Evolutionary conservation across 257 asterid genomes (phyloP).

Genomic region (Echites panduratus): DNA sequence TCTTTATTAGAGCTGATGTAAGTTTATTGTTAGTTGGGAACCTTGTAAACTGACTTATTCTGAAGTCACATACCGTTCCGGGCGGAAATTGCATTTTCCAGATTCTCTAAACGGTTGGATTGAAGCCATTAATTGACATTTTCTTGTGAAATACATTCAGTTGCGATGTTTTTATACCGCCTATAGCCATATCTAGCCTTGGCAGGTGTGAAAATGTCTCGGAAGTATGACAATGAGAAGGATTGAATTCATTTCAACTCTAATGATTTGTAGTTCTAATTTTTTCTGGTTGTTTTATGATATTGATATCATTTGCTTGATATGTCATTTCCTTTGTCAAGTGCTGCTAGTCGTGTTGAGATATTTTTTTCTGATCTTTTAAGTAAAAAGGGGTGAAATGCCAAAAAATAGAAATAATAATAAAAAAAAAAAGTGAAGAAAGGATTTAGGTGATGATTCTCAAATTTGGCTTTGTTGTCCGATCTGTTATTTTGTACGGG

Average conservation of each 20-base stretch:
- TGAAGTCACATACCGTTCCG: neutral
- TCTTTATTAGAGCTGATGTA: neutral
- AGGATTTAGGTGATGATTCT: neutral
- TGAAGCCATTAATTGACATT: neutral
- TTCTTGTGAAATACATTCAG: neutral
- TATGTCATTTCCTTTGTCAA: neutral
- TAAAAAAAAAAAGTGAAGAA: neutral
- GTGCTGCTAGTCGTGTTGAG: neutral
- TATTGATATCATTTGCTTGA: neutral
- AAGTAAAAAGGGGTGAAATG: neutral
- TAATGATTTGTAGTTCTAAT: neutral
- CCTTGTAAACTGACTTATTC: neutral
- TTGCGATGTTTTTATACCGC: neutral
- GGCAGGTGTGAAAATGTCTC: neutral
- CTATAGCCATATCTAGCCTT: neutral
- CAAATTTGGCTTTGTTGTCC: neutral
- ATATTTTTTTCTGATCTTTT: neutral
- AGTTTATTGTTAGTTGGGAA: neutral
- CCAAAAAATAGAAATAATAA: too few relatives aligned
- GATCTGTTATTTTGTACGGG: too few relatives aligned
- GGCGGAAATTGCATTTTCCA: neutral
- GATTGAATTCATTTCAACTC: neutral
- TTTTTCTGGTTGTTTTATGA: neutral
- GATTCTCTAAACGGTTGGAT: neutral
- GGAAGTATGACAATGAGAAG: neutral